Base-by-base conservation (phyloP, 148 eudicot species). In the Talinum fruticosum region DNA sequence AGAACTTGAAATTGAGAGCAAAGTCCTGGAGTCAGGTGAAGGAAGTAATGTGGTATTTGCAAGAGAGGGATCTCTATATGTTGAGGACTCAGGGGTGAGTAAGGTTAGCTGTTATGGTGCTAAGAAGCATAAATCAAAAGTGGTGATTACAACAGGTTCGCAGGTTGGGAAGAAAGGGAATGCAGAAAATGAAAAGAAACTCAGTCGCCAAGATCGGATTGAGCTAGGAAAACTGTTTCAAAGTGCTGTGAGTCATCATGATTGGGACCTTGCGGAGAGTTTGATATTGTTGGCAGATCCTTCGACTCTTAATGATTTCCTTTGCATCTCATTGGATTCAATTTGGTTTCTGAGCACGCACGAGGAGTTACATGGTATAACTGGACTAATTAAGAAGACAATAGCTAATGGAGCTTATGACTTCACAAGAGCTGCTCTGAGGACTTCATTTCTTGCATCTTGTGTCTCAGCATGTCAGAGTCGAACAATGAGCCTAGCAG, bases 391-490 rank as follows among this genome's bases (percentile, higher is more conserved):
- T 75, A 93, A 86, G 84, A 93, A 87, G 85, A 85, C 89, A 57
- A 85, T 91, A 61, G 85, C 83, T 44, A 87, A 83, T 79, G 99
- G 99, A 26, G 99, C 99, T 36, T 89, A 81, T 87, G 99, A 96
- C 82, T 96, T 96, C 83, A 93, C 97, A 16, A 85, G 99, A 85
- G 97, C 99, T 66, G 97, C 97, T 73, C 97, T 96, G 64, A 86
- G 99, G 83, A 96, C 99, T 77, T 91, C 99, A 15, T 96, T 96
- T 85, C 93, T 96, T 59, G 99, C 99, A 57, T 96, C 99, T 6
- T 96, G 97, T 83, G 99, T 96, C 54, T 96, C 97, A 68, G 99
- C 99, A 0, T 95, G 99, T 74, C 97, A 93, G 81, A 95, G 97
- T 84, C 93, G 92, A 82, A 93, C 97, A 15, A 90, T 91, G 94